A percentile compares a stretch with the other conserved stretches of the same genome.
Evolutionary conservation across 805 yeast species (phyloP).

Genomic region (Maudiozyma bulderi): DNA sequence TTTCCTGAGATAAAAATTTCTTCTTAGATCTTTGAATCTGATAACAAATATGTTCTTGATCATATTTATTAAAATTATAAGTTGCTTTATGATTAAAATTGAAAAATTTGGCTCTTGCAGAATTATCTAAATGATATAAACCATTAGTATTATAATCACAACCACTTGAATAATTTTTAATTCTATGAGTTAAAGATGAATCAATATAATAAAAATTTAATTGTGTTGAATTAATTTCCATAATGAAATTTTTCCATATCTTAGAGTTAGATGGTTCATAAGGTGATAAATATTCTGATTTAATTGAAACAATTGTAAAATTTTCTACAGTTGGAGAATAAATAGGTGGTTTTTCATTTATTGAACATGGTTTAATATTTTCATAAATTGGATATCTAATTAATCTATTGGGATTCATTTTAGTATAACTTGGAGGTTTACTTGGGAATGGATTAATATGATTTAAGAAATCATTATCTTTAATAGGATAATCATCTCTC

Average conservation of each 20-base stretch:
- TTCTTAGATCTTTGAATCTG: constrained; percentile 12
- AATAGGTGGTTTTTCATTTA: constrained; percentile 44
- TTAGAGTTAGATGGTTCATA: constrained; percentile 58
- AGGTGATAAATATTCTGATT: constrained; percentile 70
- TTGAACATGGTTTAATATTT: constrained; percentile 14
- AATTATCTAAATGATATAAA: constrained; percentile 4
- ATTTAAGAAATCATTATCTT: constrained; percentile 16
- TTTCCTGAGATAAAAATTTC: constrained; percentile 26
- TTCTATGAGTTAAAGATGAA: constrained; percentile 22
- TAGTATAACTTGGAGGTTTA: constrained; percentile 22
- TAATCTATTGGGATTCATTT: constrained; percentile 20
- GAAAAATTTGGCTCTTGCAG: constrained; percentile 4
- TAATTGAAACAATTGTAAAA: constrained; percentile 48
- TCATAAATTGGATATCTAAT: constrained; percentile 31
- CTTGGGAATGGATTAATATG: constrained; percentile 32
- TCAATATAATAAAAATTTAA: constrained; percentile 53
- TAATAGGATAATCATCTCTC: not conserved
- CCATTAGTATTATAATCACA: constrained; percentile 3
- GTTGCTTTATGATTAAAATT: constrained; percentile 12
- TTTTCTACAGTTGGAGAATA: constrained; percentile 61
- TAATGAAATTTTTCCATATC: constrained; percentile 58
- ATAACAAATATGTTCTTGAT: constrained; percentile 19
- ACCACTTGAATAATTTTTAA: constrained; percentile 24
- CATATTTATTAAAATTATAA: constrained; percentile 21
- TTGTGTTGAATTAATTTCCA: constrained; percentile 82